phyloP scores from a whole-genome alignment of 2,329 filamentous ascomycete genomes.

The Ophiostoma ulmi region DNA sequence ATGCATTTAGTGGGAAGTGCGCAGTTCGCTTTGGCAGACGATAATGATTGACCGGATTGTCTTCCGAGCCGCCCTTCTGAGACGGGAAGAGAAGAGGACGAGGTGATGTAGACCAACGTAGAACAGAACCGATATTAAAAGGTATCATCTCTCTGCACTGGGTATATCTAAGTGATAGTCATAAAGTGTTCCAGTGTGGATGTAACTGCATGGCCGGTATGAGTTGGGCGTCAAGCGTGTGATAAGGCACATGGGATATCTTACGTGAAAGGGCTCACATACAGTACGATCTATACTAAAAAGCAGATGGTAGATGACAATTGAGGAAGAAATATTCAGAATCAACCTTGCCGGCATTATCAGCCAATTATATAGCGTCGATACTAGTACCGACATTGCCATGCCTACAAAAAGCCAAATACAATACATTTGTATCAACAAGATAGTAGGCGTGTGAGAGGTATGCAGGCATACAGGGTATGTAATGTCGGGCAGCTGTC shows the following conservation, averaged over 20 bases:
- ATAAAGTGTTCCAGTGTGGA: not conserved
- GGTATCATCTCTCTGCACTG: not conserved
- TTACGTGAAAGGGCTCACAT: not conserved
- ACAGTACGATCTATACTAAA: not conserved
- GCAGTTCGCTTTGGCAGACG: not conserved
- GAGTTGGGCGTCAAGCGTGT: conserved; percentile 3
- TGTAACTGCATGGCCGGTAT: not conserved
- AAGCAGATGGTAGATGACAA: not conserved
- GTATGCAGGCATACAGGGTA: not conserved
- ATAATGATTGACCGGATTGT: not conserved
- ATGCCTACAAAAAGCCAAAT: no score
- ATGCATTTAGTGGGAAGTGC: not conserved
- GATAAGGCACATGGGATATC: not conserved
- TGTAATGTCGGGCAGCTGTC: not conserved
- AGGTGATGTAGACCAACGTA: not conserved
- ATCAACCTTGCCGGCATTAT: not conserved
- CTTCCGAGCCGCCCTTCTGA: not conserved
- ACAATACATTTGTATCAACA: not conserved
- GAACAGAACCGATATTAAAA: not conserved
- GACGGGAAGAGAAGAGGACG: not conserved
- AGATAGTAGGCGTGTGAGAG: not conserved
- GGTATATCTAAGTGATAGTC: not conserved
- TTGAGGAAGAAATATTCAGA: not conserved
- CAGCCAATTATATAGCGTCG: not conserved
- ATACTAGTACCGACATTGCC: no score